These are phyloP conservation scores for Phytophthora agathidicida DNA, from an alignment of 352 stramenopile species.

Conservation along the genomic window DNA sequence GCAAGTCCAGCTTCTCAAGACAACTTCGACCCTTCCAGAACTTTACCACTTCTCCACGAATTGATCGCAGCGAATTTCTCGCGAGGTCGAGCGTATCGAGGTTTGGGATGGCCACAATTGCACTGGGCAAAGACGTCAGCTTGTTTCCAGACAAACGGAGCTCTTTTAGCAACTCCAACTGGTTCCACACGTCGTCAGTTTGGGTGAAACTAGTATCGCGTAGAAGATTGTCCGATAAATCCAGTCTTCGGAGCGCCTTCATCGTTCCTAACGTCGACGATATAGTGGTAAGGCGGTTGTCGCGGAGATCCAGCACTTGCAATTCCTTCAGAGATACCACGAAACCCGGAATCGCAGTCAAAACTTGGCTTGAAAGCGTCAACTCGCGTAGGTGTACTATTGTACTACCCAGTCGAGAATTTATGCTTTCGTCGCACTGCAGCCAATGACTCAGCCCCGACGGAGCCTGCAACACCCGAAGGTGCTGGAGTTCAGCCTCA, in stretches of 20 bases:
- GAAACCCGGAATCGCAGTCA: slow-evolving; percentile 25
- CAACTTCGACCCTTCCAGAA: slow-evolving; percentile 28
- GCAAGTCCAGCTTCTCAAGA: slow-evolving; percentile 43
- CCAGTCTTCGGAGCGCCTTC: slow-evolving; percentile 28
- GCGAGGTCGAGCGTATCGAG: slow-evolving; percentile 31
- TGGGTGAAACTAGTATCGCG: slow-evolving; percentile 35
- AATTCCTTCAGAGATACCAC: slow-evolving; percentile 28
- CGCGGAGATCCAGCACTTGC: slow-evolving; percentile 30
- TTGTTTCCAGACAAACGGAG: slow-evolving; percentile 26
- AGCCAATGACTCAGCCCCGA: slow-evolving; percentile 24
- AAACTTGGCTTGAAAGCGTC: slow-evolving; percentile 16
- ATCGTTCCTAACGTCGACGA: slow-evolving; percentile 21
- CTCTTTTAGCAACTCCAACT: slow-evolving; percentile 16
- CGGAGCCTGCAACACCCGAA: slow-evolving; percentile 27
- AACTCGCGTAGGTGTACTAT: slow-evolving; percentile 17
- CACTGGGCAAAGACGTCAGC: slow-evolving; percentile 21
- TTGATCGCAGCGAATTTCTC: slow-evolving; percentile 20
- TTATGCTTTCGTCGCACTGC: slow-evolving; percentile 24
- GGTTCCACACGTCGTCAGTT: slow-evolving; percentile 20
- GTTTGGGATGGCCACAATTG: slow-evolving; percentile 17
- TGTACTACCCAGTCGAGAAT: slow-evolving; percentile 13
- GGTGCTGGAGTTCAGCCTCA: slow-evolving; percentile 27
- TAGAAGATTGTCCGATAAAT: slow-evolving; percentile 51
- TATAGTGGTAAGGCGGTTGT: slow-evolving; percentile 34
- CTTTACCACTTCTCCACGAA: slow-evolving; percentile 27